Percentiles rank a stretch among this genome's conserved stretches.
Conservation (phyloP, 2,329 filamentous ascomycete genomes). For the Calonectria ilicicola region DNA sequence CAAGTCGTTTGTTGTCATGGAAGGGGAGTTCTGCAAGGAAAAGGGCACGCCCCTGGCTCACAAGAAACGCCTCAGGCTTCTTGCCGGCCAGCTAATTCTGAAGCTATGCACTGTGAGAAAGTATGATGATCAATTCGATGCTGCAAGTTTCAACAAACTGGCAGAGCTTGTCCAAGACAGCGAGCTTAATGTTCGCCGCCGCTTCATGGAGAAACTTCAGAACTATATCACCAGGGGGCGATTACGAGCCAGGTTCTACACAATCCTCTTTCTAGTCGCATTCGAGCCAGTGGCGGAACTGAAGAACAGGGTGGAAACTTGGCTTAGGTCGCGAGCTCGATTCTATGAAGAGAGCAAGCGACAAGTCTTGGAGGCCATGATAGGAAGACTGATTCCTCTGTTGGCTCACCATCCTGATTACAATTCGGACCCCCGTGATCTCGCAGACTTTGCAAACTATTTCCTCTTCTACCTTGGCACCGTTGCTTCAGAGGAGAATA, state of each 20-base stretch:
- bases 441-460: constrained; percentile 88
- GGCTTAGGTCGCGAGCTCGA: constrained; percentile 85
- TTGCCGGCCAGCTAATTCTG: constrained; percentile 82
- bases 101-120: constrained; percentile 85
- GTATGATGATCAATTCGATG: constrained; percentile 80
- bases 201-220: constrained; percentile 87
- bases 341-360: constrained; percentile 70
- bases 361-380: constrained; percentile 81
- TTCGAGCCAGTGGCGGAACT: constrained; percentile 86
- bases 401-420: constrained; percentile 97
- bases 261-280: constrained; percentile 88
- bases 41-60: constrained; percentile 82
- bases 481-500: constrained; percentile 86
- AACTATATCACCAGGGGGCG: constrained; percentile 85
- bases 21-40: constrained; percentile 84
- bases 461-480: constrained; percentile 89
- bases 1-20: constrained; percentile 78
- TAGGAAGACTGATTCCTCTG: constrained; percentile 86
- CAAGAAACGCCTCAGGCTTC: constrained; percentile 82
- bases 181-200: constrained; percentile 77
- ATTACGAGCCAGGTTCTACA: constrained; percentile 84
- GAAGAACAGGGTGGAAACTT: constrained; percentile 82
- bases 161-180: constrained; percentile 85
- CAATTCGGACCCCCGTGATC: constrained; percentile 71
- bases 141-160: constrained; percentile 82